Evolutionary conservation across 768 basidiomycete species (phyloP).

Genomic region (Suillus clintonianus): DNA sequence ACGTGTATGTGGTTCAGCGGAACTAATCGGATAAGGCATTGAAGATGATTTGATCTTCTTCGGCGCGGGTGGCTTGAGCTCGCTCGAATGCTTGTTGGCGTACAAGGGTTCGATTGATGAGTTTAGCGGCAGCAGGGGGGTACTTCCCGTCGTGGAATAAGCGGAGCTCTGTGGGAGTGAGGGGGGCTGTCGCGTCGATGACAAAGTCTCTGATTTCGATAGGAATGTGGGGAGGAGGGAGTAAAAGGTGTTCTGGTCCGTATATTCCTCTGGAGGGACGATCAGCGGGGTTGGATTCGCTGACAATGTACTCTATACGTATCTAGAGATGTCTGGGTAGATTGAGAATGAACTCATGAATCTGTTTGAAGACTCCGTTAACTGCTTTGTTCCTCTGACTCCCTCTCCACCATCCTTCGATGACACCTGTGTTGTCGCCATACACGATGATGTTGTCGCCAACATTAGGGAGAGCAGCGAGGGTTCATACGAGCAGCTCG

Average conservation of each 20-base stretch:
- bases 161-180: slow-evolving; percentile 11
- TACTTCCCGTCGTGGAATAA: background rate
- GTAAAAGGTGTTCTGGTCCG: slow-evolving; percentile 3
- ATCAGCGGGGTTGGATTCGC: background rate
- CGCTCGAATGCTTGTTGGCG: slow-evolving; percentile 1
- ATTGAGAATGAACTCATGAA: too few species aligned
- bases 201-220: slow-evolving; percentile 14
- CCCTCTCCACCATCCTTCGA: slow-evolving; percentile 48
- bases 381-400: too few species aligned
- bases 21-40: too few species aligned
- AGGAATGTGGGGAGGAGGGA: slow-evolving; percentile 15
- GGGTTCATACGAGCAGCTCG: slow-evolving; percentile 34
- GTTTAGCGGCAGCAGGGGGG: slow-evolving; percentile 4
- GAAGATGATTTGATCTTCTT: too few species aligned
- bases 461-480: background rate
- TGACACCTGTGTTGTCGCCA: slow-evolving; percentile 43
- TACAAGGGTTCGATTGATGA: background rate
- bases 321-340: too few species aligned
- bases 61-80: background rate
- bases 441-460: slow-evolving; percentile 23
- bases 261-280: background rate
- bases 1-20: too few species aligned
- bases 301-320: too few species aligned
- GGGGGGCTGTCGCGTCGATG: slow-evolving; percentile 20
- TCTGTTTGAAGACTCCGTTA: too few species aligned